phyloP scores from a whole-genome alignment of 495 filamentous ascomycete genomes.

The Penicillium flavigenum region DNA sequence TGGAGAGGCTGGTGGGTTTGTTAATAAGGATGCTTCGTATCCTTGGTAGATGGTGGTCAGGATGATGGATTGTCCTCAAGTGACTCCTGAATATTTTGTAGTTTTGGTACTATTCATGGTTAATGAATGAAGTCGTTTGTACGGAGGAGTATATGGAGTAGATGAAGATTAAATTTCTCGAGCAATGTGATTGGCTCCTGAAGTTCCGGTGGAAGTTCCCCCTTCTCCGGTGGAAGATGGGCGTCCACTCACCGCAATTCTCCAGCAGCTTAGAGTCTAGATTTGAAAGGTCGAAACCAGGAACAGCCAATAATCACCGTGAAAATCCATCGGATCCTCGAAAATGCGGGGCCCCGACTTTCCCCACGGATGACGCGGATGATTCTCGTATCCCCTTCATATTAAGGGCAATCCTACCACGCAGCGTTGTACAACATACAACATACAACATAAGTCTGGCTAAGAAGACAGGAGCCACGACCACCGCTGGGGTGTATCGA shows the following conservation, averaged over 20 bases:
- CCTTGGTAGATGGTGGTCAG: constrained; percentile 17
- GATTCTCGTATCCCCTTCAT: constrained; percentile 4
- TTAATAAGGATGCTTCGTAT: constrained; percentile 25
- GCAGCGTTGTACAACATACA: neutral
- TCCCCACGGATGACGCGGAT: neutral
- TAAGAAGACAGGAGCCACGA: neutral
- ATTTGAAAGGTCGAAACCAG: neutral
- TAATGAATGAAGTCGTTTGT: no score
- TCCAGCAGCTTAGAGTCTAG: neutral
- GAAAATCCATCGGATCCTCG: neutral
- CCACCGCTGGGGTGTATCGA: neutral
- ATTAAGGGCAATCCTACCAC: constrained; percentile 1
- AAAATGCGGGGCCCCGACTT: constrained; percentile 8
- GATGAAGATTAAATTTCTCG: neutral
- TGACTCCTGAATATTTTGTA: no score
- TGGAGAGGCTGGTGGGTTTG: constrained; percentile 29
- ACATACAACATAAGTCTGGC: neutral
- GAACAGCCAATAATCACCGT: neutral
- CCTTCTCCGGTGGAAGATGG: constrained; percentile 4
- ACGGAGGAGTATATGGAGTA: no score
- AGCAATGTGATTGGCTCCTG: neutral
- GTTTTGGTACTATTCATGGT: no score
- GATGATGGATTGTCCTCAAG: neutral
- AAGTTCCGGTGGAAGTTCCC: constrained; percentile 6
- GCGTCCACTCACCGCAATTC: constrained; percentile 4